Evolutionary conservation across 495 filamentous ascomycete genomes (phyloP).

Genomic region (Penicillium angulare): DNA sequence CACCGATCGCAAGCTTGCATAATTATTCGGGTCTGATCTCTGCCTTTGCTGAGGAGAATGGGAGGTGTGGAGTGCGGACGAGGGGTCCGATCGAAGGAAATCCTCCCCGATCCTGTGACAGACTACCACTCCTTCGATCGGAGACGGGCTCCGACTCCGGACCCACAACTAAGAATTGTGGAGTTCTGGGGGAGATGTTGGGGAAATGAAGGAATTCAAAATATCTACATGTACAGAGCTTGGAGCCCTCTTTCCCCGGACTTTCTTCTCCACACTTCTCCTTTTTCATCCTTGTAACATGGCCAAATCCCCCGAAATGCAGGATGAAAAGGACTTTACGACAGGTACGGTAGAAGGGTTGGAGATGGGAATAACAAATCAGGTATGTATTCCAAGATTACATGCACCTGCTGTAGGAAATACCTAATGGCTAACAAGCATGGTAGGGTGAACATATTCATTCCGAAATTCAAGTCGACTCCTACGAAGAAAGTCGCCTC

Average conservation of each 20-base stretch:
- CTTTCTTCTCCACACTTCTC: neutral
- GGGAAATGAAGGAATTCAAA: neutral
- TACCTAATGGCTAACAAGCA: neutral
- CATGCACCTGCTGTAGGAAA: neutral
- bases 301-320: neutral
- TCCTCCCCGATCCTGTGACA: neutral
- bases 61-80: neutral
- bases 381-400: neutral
- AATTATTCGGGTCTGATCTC: neutral
- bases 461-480: neutral
- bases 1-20: slow-evolving; percentile 26
- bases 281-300: neutral
- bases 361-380: neutral
- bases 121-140: neutral
- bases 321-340: neutral
- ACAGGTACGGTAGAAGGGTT: neutral
- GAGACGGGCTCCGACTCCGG: neutral
- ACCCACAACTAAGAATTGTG: neutral
- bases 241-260: neutral
- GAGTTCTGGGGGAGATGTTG: neutral
- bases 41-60: neutral
- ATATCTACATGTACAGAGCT: neutral
- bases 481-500: slow-evolving; percentile 15
- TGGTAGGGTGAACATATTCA: neutral
- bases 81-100: neutral